Evolutionary conservation across 1,284 basidiomycete species (phyloP), one percentile per base, ranked within the genome.

Genomic region (Pascua guehoae): DNA sequence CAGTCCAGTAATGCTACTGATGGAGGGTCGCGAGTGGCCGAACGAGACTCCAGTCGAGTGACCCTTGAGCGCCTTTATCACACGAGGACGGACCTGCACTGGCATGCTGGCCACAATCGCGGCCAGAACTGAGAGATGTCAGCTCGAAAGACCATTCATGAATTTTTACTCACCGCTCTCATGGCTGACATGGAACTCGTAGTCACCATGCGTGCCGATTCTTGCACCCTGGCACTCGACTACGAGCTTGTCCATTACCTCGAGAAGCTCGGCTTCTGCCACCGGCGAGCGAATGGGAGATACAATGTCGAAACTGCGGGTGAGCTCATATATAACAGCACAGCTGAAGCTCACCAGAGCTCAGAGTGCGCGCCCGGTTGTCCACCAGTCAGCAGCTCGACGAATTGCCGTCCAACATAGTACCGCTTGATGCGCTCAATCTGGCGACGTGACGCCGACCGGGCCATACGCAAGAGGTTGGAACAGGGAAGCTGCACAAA

Each of bases 351-450:
- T 49, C 24, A 74, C 70, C 69, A 74, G n/a, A 75, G 48, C 53
- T 76, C 74, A 2, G 69, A 71, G 9, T 64, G 60, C 0, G 68
- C 60, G 5, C 58, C 58, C 0, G 77, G 77, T 51, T 79, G 77
- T 0, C 76, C 73, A 10, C 74, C 77, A 9, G 71, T 59, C 0
- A 67, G 60, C 11, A 68, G 60, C 40, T 75, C 70, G 0, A 63
- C 49, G 53, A 86, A 92, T 11, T 86, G 84, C 59, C 87, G 83
- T 38, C 85, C 82, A 39, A 95, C 86, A 74, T 92, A 88, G 76
- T 88, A 96, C 15, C 93, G 83, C 76, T 98, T 97, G 74, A 96
- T 91, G 43, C 94, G 81, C 64, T 84, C 84, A 49, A 85, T 83
- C 48, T 84, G 84, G 14, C 82, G 83, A 55, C 88, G 81, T 0